Evolutionary conservation across 2,329 filamentous ascomycete genomes (phyloP), one percentile per base, ranked within the genome.

Genomic region (Dothideomycetes sp.): DNA sequence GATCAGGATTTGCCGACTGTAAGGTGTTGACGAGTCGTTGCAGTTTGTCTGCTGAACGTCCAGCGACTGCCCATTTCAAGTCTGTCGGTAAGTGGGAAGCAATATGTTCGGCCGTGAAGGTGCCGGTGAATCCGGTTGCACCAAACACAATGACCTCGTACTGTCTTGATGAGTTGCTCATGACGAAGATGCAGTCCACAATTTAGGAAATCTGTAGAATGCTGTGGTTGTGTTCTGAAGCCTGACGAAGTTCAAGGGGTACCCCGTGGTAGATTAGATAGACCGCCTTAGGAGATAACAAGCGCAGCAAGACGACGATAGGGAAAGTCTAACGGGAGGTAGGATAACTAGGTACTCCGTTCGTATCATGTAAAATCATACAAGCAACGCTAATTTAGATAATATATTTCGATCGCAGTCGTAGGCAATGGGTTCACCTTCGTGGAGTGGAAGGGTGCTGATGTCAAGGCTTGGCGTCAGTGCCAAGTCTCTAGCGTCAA

Each of bases 61-160:
- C 88, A 34, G 86, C 84, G 40, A 95, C 68, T 11, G 85, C 88
- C 88, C 88, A 95, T 65, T 77, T 86, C 45, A 94, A 60, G 56
- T 85, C 75, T 14, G 81, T 84, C 0, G 87, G 82, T 1, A 86
- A 67, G 47, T 75, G 64, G 11, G 70, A 70, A 38, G 77, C 70
- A 52, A 94, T 81, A 59, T 91, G 77, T 57, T 93, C 79, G 19
- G 80, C 79, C 2, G 78, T 78, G 49, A 83, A 70, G 48, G 76
- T 79, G 30, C 88, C 88, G 0, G 88, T 95, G 61, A 93, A 94
- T 19, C 88, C 88, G 56, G 72, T 81, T 8, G 80, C 78, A 18
- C 80, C 80, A 15, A 81, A 68, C 24, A 84, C 64, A 32, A 84
- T 63, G 36, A 82, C 59, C 50, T 84, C 79, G 53, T 81, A 83